A percentile compares a stretch with the other conserved stretches of the same genome.
Conservation (phyloP, 169 alveolate genomes). For the Amoebophrya sp. region DNA sequence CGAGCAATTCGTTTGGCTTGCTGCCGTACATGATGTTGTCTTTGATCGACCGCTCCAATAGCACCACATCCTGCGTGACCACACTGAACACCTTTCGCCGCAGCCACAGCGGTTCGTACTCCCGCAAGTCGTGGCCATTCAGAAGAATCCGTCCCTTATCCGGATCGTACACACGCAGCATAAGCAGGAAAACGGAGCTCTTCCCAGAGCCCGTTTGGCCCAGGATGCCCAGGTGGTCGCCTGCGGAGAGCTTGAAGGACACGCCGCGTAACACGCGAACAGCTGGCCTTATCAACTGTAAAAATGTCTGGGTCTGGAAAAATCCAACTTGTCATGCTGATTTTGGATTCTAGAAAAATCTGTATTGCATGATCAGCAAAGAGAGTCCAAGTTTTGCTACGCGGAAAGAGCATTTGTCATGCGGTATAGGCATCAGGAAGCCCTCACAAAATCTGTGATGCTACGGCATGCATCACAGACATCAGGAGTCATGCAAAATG, state of each 20-base stretch:
- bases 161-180: background rate
- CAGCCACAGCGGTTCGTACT: background rate
- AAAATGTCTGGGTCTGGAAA: too few relatives aligned
- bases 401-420: too few relatives aligned
- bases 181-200: background rate
- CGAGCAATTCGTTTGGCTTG: too few relatives aligned
- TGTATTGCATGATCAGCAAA: too few relatives aligned
- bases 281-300: too few relatives aligned
- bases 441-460: too few relatives aligned
- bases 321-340: too few relatives aligned
- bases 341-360: too few relatives aligned
- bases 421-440: too few relatives aligned
- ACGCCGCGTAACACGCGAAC: background rate
- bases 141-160: background rate
- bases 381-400: too few relatives aligned
- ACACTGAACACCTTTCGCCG: background rate
- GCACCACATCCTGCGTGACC: background rate
- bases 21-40: background rate
- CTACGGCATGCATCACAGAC: too few relatives aligned
- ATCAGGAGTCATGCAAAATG: too few relatives aligned
- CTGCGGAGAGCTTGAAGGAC: background rate
- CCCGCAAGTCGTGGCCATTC: background rate
- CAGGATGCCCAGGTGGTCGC: background rate
- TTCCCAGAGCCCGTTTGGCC: background rate
- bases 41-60: background rate